Conservation (phyloP, 2,329 filamentous ascomycete genomes). For the Harringtonia lauricola region DNA sequence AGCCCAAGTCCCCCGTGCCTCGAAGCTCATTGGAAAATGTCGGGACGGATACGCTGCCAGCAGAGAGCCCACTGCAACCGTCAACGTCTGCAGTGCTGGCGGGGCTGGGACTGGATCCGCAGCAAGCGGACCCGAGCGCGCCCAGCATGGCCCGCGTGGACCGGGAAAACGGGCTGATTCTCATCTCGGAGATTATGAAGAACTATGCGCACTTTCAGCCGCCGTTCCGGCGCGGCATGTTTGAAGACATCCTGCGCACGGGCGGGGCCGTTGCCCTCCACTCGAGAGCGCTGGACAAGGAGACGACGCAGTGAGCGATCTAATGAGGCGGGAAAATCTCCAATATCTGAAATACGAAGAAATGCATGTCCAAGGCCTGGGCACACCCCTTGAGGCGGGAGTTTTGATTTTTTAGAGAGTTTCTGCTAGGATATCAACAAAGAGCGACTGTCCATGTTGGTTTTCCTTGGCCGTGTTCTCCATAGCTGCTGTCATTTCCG, state of each 20-base stretch:
- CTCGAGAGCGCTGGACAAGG: slow-evolving; percentile 11
- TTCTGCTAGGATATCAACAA: no score
- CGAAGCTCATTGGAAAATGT: no score
- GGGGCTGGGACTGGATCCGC: slow-evolving; percentile 31
- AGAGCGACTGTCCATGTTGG: no score
- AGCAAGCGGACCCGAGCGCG: slow-evolving; percentile 31
- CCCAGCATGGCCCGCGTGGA: slow-evolving; percentile 40
- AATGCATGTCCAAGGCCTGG: no score
- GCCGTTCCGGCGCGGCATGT: slow-evolving; percentile 24
- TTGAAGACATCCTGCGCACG: slow-evolving; percentile 37
- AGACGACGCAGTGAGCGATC: neutral
- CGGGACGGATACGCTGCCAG: no score
- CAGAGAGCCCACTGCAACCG: neutral
- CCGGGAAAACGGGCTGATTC: slow-evolving; percentile 49
- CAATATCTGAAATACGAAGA: no score
- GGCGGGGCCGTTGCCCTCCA: slow-evolving; percentile 33
- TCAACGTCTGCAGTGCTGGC: no score
- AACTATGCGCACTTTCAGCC: slow-evolving; percentile 29
- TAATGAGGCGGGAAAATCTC: neutral
- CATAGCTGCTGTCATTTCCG: neutral
- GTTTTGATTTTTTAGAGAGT: neutral
- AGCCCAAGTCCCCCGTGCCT: no score
- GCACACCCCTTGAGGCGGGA: no score
- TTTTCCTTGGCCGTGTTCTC: neutral
- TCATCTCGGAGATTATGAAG: slow-evolving; percentile 44